These are phyloP conservation scores for Termitomyces eurrhizus DNA, from an alignment of 768 basidiomycete genomes.

Conservation along the genomic window DNA sequence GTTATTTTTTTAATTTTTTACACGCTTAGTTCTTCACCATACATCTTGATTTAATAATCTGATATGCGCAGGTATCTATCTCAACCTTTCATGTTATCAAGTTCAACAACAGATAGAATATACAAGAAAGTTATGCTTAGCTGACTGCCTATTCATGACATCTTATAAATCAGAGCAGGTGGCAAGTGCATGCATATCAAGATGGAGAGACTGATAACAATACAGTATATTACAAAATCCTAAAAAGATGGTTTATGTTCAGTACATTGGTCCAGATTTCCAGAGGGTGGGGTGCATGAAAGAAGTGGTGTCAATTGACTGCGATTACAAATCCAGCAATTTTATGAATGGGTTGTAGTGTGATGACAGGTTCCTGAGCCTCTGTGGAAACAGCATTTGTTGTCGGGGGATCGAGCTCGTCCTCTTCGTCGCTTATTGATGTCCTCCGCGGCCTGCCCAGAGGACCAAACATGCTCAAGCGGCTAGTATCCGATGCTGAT, in stretches of 20 bases:
- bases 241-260: neutral
- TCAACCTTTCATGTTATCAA: neutral
- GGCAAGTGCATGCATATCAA: neutral
- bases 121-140: too few species aligned
- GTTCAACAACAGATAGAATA: too few species aligned
- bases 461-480: slow-evolving; percentile 61
- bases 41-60: too few species aligned
- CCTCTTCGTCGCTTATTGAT: slow-evolving; percentile 62
- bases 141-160: too few species aligned
- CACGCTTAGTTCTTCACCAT: too few species aligned
- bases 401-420: slow-evolving; percentile 43
- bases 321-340: slow-evolving; percentile 51
- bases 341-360: slow-evolving; percentile 51
- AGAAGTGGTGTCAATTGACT: slow-evolving; percentile 3
- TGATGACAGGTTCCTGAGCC: slow-evolving; percentile 47
- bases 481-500: slow-evolving; percentile 35
- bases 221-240: slow-evolving; percentile 5
- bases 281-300: neutral
- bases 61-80: too few species aligned
- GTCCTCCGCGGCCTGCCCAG: slow-evolving; percentile 44
- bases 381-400: slow-evolving; percentile 30
- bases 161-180: too few species aligned
- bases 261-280: slow-evolving; percentile 5
- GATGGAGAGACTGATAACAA: neutral
- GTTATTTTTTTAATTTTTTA: too few species aligned